These are phyloP conservation scores for Pyricularia sp. DNA, from an alignment of 2,329 filamentous ascomycete genomes.

Conservation along the genomic window DNA sequence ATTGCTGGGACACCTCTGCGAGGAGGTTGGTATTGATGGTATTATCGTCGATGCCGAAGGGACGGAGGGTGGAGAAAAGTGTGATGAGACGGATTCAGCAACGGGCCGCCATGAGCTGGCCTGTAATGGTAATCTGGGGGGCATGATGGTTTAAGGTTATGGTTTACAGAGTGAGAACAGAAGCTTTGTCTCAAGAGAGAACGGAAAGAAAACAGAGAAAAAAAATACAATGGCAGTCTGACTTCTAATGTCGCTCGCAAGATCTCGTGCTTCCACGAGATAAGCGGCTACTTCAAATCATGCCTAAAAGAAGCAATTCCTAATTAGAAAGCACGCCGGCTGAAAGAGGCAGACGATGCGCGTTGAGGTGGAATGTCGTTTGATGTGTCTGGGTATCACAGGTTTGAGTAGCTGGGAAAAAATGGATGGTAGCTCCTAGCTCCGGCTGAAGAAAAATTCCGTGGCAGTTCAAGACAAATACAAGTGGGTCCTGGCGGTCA, in stretches of 20 bases:
- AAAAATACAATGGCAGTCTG: background rate
- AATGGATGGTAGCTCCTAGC: background rate
- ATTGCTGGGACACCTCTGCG: background rate
- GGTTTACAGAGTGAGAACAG: slow-evolving; percentile 21
- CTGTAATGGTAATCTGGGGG: slow-evolving; percentile 21
- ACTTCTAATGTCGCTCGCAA: background rate
- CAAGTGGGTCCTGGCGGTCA: background rate
- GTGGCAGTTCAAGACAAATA: background rate
- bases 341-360: background rate
- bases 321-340: background rate
- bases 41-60: background rate
- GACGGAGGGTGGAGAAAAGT: slow-evolving; percentile 8
- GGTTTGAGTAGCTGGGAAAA: background rate
- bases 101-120: slow-evolving; percentile 20
- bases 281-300: background rate
- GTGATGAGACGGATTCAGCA: slow-evolving; percentile 15
- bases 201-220: background rate
- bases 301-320: background rate
- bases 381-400: background rate
- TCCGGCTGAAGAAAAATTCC: background rate
- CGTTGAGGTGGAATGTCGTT: background rate
- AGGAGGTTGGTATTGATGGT: background rate
- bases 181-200: slow-evolving; percentile 30
- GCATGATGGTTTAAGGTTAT: slow-evolving; percentile 15
- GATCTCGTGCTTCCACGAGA: background rate